A percentile compares a stretch with the other conserved stretches of the same genome.
Conservation (phyloP, 768 basidiomycete genomes). For the Clavaria fumosa region DNA sequence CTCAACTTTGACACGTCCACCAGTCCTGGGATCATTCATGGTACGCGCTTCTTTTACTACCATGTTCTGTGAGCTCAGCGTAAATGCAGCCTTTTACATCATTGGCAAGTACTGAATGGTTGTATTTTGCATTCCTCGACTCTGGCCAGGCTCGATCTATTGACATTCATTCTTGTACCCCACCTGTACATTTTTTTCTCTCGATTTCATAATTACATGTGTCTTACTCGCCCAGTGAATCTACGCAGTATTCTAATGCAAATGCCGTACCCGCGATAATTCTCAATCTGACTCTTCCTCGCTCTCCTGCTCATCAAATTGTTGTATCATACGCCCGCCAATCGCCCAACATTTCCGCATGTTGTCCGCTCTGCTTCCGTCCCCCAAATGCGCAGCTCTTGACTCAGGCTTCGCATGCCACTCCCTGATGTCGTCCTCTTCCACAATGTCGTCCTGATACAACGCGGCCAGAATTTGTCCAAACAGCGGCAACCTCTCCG, state of each 20-base stretch:
- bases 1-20: slow-evolving; percentile 6
- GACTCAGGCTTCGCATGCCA: slow-evolving; percentile 59
- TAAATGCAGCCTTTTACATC: slow-evolving; percentile 54
- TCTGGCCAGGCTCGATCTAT: background rate
- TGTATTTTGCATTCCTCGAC: slow-evolving; percentile 5
- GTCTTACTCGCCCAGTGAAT: no score
- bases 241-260: no score
- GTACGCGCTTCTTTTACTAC: slow-evolving; percentile 14
- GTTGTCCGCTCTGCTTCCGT: slow-evolving; percentile 32
- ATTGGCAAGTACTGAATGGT: slow-evolving; percentile 52
- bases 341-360: slow-evolving; percentile 55
- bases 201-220: no score
- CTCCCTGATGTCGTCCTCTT: slow-evolving; percentile 75
- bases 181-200: no score
- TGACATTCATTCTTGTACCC: background rate
- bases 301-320: slow-evolving; percentile 68
- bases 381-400: slow-evolving; percentile 32
- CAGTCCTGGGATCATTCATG: slow-evolving; percentile 71
- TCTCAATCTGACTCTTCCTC: slow-evolving; percentile 10
- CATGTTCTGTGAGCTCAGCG: slow-evolving; percentile 8
- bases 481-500: slow-evolving; percentile 54
- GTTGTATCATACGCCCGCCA: slow-evolving; percentile 61
- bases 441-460: slow-evolving; percentile 86
- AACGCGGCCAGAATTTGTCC: slow-evolving; percentile 72
- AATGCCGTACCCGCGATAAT: no score